Evolutionary conservation across 495 filamentous ascomycete species (phyloP), one percentile per base, ranked within the genome.

Genomic region (Penicillium flavigenum): DNA sequence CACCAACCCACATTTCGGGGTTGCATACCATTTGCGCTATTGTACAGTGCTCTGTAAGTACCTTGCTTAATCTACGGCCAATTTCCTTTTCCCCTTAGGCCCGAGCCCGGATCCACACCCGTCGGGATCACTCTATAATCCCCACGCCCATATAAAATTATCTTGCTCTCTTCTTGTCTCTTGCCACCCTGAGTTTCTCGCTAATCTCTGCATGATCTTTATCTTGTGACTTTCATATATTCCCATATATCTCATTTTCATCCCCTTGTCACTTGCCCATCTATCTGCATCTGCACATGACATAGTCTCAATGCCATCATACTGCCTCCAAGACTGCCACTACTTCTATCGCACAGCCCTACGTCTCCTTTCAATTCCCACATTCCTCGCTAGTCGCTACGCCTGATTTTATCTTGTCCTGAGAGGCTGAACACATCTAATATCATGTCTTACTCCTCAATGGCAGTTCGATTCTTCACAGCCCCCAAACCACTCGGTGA

Each of bases 331-430:
- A 80, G 88, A 95, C 70, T 95, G 89, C 68, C 90, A 94, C 70
- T 94, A 93, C 72, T 95, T 95, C 80, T 92, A 89, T 79, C 88
- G 88, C 79, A 92, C 84, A 66, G 87, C 89, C 62, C 75, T 94
- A 72, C 88, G 87, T 78, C 84, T 91, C 70, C 77, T 93, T 39
- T 92, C 88, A 58, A 87, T 95, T 55, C 79, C 83, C 69, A 92
- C 88, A 56, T 80, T 75, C 63, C 83, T 94, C 64, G 88, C 88
- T 56, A 85, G 86, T 64, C 78, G 87, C 51, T 89, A 90, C 78
- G 80, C 81, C 68, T 90, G 76, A 87, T 67, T 55, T 59, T 70
- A 54, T 53, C 59, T 17, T 39, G 48, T 20, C 44, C 9, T 1
- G 29, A 17, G 17, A 32, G 9, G 2, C 20, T 32, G 9, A 36